Evolutionary conservation across 2,329 filamentous ascomycete genomes (phyloP).

Genomic region (Colletotrichum lentis): DNA sequence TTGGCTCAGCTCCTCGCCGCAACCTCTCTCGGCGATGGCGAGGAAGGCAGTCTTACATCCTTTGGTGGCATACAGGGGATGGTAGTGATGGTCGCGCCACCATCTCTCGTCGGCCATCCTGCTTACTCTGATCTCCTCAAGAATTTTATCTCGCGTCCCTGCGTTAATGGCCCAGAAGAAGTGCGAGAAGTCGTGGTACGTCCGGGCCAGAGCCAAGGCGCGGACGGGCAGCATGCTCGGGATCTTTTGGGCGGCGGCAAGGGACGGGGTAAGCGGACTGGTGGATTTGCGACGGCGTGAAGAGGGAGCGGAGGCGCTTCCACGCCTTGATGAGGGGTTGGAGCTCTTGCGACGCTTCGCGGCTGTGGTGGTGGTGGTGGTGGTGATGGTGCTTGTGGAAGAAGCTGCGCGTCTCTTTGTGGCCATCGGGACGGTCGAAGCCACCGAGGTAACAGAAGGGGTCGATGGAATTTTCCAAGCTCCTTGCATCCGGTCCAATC

Average conservation of each 20-base stretch:
- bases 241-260: not conserved
- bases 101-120: not conserved
- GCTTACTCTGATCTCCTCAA: not conserved
- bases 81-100: slow-evolving; percentile 1
- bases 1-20: not conserved
- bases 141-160: not conserved
- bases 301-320: not conserved
- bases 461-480: not conserved
- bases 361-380: too few relatives aligned
- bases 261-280: not conserved
- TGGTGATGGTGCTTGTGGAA: not conserved
- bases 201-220: not conserved
- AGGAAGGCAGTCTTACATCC: slow-evolving; percentile 6
- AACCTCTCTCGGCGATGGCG: not conserved
- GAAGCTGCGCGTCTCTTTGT: not conserved
- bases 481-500: not conserved
- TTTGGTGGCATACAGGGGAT: not conserved
- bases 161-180: not conserved
- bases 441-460: not conserved
- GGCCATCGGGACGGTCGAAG: not conserved
- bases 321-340: not conserved
- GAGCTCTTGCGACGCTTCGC: not conserved
- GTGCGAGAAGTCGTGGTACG: slow-evolving; percentile 7
- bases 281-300: not conserved
- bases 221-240: not conserved